These are phyloP conservation scores for Podaxis carcinomalis DNA, from an alignment of 768 basidiomycete species.

Conservation along the genomic window DNA sequence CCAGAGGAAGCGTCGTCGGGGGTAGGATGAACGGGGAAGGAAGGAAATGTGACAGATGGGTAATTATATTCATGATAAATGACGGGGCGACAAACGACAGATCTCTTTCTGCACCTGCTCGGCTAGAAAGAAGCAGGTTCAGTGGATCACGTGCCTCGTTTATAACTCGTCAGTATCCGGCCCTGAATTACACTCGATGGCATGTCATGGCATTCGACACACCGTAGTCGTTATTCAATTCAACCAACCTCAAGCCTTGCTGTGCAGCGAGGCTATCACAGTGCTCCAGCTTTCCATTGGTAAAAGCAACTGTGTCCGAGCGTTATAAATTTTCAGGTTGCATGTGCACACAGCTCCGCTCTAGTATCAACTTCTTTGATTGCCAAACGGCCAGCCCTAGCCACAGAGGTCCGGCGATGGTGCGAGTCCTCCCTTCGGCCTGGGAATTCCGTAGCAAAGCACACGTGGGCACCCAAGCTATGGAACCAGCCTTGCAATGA, in stretches of 20 bases:
- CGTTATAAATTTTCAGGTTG: neutral
- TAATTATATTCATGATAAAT: neutral
- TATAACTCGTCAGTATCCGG: neutral
- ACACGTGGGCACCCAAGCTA: too few species aligned
- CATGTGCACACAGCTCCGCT: neutral
- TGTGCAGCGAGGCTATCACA: too few species aligned
- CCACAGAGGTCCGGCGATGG: too few species aligned
- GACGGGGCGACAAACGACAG: neutral
- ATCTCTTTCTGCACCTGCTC: neutral
- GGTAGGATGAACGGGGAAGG: neutral
- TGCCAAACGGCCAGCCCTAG: too few species aligned
- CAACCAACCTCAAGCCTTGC: too few species aligned
- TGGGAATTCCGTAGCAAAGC: too few species aligned
- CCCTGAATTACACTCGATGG: neutral
- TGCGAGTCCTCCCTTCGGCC: too few species aligned
- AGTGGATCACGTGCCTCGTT: neutral
- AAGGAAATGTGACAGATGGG: neutral
- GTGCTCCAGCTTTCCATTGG: too few species aligned
- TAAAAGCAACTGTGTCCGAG: too few species aligned
- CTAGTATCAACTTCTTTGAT: neutral
- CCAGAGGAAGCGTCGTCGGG: neutral
- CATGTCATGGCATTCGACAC: neutral
- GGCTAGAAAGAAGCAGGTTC: neutral
- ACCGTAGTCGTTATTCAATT: neutral
- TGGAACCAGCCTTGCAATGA: neutral